Evolutionary conservation across 2,329 filamentous ascomycete genomes (phyloP), one percentile per base, ranked within the genome.

Genomic region (Neophaeococcomyces aloes): DNA sequence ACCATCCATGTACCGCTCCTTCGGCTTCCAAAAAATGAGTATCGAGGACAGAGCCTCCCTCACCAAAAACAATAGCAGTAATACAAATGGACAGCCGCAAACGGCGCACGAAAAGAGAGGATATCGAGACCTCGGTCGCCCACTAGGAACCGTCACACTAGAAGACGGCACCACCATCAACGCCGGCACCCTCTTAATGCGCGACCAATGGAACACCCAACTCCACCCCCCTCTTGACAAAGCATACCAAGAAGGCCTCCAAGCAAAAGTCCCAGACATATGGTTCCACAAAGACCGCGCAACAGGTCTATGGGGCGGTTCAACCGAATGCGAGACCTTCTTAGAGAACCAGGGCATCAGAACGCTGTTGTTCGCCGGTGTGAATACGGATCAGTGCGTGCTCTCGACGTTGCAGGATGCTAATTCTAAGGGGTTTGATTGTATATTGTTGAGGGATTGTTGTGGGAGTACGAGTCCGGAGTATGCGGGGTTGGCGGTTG

Each of bases 321-420:
- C 55, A 8, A 69, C 69, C 34, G 60, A 63, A 6, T 60, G 73
- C 35, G 65, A 65, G 42, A 57, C 59, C 30, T 66, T 63, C 30
- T 56, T 77, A 39, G 54, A 63, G 38, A 46, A 57, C 31, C 50
- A 63, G 37, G 61, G 62, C 0, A 67, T 66, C 45, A 66, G 50
- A 34, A 78, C 73, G 4, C 54, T 78, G 34, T 53, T 79, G 15
- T 77, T 79, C 49, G 61, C 71, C 1, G 75, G 76, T 0, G 75
- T 78, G 10, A 79, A 79, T 53, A 77, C 75, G 2, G 75, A 79
- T 58, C 74, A 78, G 55, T 78, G 25, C 48, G 75, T 79, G 6
- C 63, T 70, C 17, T 72, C 72, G 1, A 77, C 72, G 11, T 58
- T 78, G 46, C 62, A 66, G 38, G 74, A 79, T 59, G 72, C 70